Conservation (phyloP, 306 rosid species). For the Fagus crenata region DNA sequence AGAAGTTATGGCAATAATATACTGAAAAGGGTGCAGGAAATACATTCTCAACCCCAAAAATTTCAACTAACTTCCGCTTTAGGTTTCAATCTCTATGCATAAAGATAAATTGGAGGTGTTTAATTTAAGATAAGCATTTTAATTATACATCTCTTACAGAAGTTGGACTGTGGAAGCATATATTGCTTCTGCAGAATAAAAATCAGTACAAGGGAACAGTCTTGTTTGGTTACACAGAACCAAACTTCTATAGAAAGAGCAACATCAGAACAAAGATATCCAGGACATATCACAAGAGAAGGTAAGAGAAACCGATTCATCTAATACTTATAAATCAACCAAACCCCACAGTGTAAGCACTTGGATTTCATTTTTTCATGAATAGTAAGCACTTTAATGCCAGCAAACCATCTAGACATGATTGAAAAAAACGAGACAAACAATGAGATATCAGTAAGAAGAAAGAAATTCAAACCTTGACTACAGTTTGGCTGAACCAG, state of each 20-base stretch:
- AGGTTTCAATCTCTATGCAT: background rate
- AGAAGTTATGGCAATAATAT: too few species aligned
- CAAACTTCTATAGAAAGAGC: background rate
- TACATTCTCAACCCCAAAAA: too few species aligned
- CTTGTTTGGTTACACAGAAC: background rate
- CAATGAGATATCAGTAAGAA: background rate
- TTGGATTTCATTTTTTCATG: background rate
- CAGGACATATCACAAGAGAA: background rate
- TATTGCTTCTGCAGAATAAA: background rate
- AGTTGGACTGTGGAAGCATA: background rate
- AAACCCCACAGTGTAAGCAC: background rate
- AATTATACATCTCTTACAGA: background rate
- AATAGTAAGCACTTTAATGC: background rate
- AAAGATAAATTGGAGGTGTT: background rate
- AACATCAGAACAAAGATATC: too few species aligned
- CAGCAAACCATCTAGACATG: background rate
- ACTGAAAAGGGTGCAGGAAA: too few species aligned
- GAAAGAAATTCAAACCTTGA: constrained; percentile 67
- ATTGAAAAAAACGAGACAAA: background rate
- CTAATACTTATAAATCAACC: background rate
- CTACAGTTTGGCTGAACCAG: constrained; percentile 95
- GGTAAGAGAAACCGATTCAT: background rate
- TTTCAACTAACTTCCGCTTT: background rate
- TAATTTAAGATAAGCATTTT: too few species aligned
- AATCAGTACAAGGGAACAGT: background rate